A percentile compares a stretch with the other conserved stretches of the same genome.
These are phyloP conservation scores for Stipa capillata DNA, from an alignment of 176 grass and related monocot species.

Conservation along the genomic window DNA sequence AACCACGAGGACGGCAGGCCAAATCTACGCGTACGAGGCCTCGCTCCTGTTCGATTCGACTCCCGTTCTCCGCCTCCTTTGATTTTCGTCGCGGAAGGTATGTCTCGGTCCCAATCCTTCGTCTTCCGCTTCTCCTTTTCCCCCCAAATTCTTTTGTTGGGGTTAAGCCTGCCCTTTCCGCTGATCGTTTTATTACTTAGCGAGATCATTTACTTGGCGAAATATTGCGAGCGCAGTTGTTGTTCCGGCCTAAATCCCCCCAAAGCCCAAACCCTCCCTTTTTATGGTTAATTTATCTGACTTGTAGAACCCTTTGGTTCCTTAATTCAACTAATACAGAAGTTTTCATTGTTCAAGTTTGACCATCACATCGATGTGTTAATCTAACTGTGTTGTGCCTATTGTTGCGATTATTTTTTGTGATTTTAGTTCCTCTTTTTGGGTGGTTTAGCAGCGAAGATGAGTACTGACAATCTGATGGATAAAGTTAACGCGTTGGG, in stretches of 20 bases:
- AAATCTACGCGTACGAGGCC: conserved; percentile 13
- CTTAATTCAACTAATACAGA: not conserved
- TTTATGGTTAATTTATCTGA: not conserved
- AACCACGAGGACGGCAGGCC: not conserved
- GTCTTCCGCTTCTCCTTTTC: not conserved
- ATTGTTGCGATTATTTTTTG: not conserved
- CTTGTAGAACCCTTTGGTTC: not conserved
- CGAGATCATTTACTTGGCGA: not conserved
- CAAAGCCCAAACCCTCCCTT: not conserved
- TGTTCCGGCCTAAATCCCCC: not conserved
- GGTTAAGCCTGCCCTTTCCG: not conserved
- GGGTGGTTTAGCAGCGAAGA: conserved; percentile 18
- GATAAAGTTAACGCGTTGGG: conserved; percentile 81
- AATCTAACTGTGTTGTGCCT: not conserved
- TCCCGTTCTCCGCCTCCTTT: not conserved
- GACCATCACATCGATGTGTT: not conserved
- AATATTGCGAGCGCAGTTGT: not conserved
- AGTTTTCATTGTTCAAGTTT: not conserved
- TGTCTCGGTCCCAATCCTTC: not conserved
- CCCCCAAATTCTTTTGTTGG: not conserved
- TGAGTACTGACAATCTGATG: conserved; percentile 90
- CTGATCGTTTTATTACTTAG: not conserved
- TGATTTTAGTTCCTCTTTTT: too few relatives aligned
- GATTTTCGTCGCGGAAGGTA: conserved; percentile 25
- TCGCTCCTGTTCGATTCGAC: conserved; percentile 16